phyloP scores from a whole-genome alignment of 305 asterid species.

The Fraxinus albicans region DNA sequence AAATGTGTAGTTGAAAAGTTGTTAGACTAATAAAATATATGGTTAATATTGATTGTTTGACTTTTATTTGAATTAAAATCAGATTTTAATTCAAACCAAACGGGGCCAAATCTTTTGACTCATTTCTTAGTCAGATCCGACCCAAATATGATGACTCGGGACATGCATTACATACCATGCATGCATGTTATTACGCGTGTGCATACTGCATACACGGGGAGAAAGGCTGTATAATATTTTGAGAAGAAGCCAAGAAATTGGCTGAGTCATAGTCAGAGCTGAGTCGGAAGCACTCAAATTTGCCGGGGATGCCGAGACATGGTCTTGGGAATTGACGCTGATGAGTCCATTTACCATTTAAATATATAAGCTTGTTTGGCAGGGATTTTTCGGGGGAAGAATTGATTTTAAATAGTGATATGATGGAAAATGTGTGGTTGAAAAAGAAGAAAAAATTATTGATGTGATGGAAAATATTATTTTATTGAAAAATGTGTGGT shows the following conservation, averaged over 20 bases:
- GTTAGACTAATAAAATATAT: too few relatives aligned
- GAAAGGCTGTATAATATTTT: neutral
- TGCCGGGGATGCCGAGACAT: neutral
- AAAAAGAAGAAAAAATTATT: too few relatives aligned
- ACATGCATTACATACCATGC: neutral
- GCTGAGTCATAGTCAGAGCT: conserved; percentile 37
- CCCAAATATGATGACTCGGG: neutral
- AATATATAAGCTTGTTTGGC: neutral
- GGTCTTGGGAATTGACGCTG: neutral
- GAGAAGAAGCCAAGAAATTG: conserved; percentile 31
- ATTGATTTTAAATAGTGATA: too few relatives aligned
- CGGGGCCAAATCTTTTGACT: neutral
- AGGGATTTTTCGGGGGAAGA: too few relatives aligned
- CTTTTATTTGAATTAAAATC: too few relatives aligned
- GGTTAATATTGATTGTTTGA: too few relatives aligned
- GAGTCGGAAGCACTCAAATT: conserved; percentile 32
- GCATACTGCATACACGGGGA: neutral
- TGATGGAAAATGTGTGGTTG: too few relatives aligned
- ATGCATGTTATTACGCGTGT: neutral
- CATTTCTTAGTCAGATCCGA: neutral
- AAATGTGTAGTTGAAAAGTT: too few relatives aligned
- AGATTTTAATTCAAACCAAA: too few relatives aligned
- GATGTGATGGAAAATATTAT: too few relatives aligned
- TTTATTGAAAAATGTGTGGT: too few relatives aligned
- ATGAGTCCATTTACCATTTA: neutral